Base-by-base conservation (phyloP, 495 filamentous ascomycete species). In the Aspergillus hancockii region DNA sequence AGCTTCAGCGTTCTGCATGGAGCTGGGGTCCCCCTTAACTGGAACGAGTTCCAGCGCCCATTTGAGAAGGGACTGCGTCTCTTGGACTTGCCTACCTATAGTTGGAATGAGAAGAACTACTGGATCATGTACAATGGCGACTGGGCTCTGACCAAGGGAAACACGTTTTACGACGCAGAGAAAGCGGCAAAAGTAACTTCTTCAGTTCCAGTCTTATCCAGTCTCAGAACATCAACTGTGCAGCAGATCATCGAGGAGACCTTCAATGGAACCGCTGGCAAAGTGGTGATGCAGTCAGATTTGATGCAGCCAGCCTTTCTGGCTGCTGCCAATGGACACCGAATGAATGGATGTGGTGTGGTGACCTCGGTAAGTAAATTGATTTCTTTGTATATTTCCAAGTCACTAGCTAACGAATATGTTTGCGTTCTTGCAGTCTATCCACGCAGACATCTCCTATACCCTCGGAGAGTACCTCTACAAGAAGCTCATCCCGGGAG, bases 11-110 rank as follows among this genome's bases (percentile, higher is more conserved):
- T 77, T 2, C 71, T 91, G 19, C 81, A 90, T 66, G 65, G 68
- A 4, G 77, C 73, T 14, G 88, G 90, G 9, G 61, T 86, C 5
- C 75, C 81, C 22, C 67, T 90, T 52, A 68, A 84, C 66, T 93
- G 88, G 85, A 82, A 79, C 25, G 25, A 28, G 7, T 28, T 28
- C 25, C 25, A 28, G 25, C 25, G 25, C 25, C 25, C 25, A 7
- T 28, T 28, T 28, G 25, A 28, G 25, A 28, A 28, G 7, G 25
- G 25, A 7, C 25, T 28, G 25, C 25, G 25, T 28, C 25, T 28
- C 25, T 28, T 28, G 7, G 25, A 28, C 25, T 28, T 28, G 25
- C 25, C 25, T 3, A 28, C 25, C 25, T 28, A 28, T 7, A 28
- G 25, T 28, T 28, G 25, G 25, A 28, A 28, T 28, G 25, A 28